Evolutionary conservation across 2,329 filamentous ascomycete species (phyloP), one percentile per base, ranked within the genome.

Genomic region (Phaeoacremonium minimum): DNA sequence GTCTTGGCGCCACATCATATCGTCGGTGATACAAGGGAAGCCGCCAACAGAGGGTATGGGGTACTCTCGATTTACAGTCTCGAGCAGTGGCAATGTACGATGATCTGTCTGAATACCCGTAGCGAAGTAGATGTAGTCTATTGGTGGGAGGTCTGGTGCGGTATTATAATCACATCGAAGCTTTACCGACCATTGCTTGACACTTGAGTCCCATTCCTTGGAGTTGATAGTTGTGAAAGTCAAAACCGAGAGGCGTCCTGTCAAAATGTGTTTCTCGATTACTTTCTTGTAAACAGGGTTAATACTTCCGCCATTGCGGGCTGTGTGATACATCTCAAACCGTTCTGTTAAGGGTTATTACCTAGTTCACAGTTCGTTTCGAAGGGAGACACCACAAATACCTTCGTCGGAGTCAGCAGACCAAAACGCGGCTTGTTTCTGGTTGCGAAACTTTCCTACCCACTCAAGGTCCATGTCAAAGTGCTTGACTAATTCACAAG

Each of bases 371-470:
- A n/a, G n/a, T n/a, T n/a, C n/a, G n/a, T n/a, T n/a, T n/a, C n/a
- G n/a, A n/a, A n/a, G n/a, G n/a, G n/a, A n/a, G n/a, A n/a, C n/a
- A n/a, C n/a, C n/a, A n/a, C n/a, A n/a, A n/a, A n/a, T n/a, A n/a
- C n/a, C n/a, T n/a, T n/a, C 72, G 41, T 87, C 81, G 6, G 75
- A 77, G 47, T 89, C 84, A 4, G 84, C 83, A 6, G 76, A 78
- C 83, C 85, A 90, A 57, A 90, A 93, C 1, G 73, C 71, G 1
- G 85, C 81, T 53, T 90, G 85, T 46, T 86, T 79, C 36, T 79
- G 75, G 53, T 91, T 91, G 38, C 82, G 80, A 57, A 85, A 91
- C 54, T 91, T 91, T 8, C 83, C 84, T 57, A 91, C 84, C 87
- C 87, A 93, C 32, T 76, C 72, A 2, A 91, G 68, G 38, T 81